phyloP scores from a whole-genome alignment of 164 flowering plant species.

The Annona squamosa region DNA sequence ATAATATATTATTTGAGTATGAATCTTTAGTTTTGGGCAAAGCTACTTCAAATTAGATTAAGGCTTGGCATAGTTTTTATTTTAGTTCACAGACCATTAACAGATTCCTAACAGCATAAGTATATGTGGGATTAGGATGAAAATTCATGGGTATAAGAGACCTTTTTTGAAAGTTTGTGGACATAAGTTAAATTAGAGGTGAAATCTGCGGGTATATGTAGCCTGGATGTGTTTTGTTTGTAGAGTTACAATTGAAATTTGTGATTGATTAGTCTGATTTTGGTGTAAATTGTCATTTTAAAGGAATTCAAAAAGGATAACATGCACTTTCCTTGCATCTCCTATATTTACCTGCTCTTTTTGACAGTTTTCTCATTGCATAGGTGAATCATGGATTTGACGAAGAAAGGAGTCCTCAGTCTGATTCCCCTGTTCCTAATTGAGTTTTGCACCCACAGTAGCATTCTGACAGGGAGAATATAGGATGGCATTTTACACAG shows the following conservation, averaged over 20 bases:
- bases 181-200: neutral
- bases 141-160: neutral
- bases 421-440: constrained; percentile 7
- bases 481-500: constrained; percentile 40
- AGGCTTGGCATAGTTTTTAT: neutral
- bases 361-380: neutral
- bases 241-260: neutral
- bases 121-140: neutral
- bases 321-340: neutral
- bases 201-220: too few species aligned
- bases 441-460: neutral
- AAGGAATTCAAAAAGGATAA: too few species aligned
- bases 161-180: neutral
- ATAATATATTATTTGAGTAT: too few species aligned
- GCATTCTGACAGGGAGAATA: constrained; percentile 1
- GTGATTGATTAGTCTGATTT: too few species aligned
- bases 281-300: too few species aligned
- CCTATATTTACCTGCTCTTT: neutral
- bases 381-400: neutral
- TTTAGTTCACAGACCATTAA: neutral
- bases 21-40: neutral
- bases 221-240: neutral
- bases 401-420: constrained; percentile 1
- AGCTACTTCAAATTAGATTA: neutral
- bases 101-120: neutral